A percentile compares a stretch with the other conserved stretches of the same genome.
These are phyloP conservation scores for Trichoderma koningiopsis DNA, from an alignment of 2,329 filamentous ascomycete species.

Conservation along the genomic window DNA sequence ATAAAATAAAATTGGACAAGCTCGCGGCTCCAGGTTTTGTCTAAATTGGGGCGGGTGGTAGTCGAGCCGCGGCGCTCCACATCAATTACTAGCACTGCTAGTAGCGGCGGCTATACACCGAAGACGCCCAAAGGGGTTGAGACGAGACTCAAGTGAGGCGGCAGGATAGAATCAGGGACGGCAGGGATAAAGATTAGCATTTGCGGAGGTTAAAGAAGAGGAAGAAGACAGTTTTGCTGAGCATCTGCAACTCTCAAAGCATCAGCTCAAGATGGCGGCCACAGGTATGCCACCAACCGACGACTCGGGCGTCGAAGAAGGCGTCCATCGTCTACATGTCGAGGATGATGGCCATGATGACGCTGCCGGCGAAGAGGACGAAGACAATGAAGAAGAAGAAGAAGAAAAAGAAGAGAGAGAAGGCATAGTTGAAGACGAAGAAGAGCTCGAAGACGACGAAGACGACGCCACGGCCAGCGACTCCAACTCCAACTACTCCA, in stretches of 20 bases:
- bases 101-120: background rate
- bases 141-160: background rate
- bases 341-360: background rate
- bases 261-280: background rate
- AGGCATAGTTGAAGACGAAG: background rate
- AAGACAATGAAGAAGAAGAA: background rate
- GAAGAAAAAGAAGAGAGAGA: background rate
- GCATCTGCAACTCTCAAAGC: background rate
- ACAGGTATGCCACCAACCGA: background rate
- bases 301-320: background rate
- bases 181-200: background rate
- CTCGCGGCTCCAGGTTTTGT: slow-evolving; percentile 13
- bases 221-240: background rate
- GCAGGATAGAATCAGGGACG: background rate
- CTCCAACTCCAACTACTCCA: slow-evolving; percentile 39
- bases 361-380: too few relatives aligned
- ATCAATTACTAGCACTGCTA: background rate
- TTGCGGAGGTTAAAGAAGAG: background rate
- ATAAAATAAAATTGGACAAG: background rate
- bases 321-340: background rate
- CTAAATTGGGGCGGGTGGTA: slow-evolving; percentile 15
- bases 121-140: background rate
- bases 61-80: background rate
- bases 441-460: slow-evolving; percentile 25
- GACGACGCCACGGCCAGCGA: slow-evolving; percentile 32